Percentiles rank a stretch among this genome's conserved stretches.
phyloP scores from a whole-genome alignment of 2,329 filamentous ascomycete genomes.

The Talaromyces sp. region DNA sequence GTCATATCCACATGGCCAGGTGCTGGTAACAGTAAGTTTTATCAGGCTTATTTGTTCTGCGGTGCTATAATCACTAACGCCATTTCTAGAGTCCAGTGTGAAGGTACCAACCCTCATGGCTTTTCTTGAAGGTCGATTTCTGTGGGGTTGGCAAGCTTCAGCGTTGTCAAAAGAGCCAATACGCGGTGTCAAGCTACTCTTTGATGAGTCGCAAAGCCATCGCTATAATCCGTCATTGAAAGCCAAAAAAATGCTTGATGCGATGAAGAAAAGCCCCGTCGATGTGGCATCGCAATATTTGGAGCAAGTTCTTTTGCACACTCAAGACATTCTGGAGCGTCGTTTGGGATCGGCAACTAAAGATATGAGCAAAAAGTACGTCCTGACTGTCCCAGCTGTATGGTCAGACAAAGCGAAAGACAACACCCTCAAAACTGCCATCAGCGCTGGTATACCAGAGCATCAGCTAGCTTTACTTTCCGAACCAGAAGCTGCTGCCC shows the following conservation, averaged over 20 bases:
- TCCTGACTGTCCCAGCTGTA: conserved; percentile 32
- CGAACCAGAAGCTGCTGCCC: conserved; percentile 33
- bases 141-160: conserved; percentile 26
- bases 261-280: neutral
- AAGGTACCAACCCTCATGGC: conserved; percentile 23
- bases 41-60: neutral
- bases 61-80: neutral
- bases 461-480: conserved; percentile 20
- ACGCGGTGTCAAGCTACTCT: conserved; percentile 24
- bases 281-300: conserved; percentile 1
- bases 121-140: conserved; percentile 14
- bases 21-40: conserved; percentile 22
- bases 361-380: conserved; percentile 22
- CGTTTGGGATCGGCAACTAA: conserved; percentile 13
- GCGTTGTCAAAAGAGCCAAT: conserved; percentile 23
- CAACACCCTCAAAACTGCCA: conserved; percentile 23
- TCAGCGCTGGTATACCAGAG: conserved; percentile 18
- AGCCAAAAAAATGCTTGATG: neutral
- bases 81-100: conserved; percentile 17
- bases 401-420: conserved; percentile 36
- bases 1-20: conserved; percentile 27
- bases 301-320: neutral
- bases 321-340: neutral
- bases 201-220: neutral
- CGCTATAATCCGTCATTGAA: neutral